Evolutionary conservation across 768 basidiomycete species (phyloP), one percentile per base, ranked within the genome.

Genomic region (Tulasnella sp.): DNA sequence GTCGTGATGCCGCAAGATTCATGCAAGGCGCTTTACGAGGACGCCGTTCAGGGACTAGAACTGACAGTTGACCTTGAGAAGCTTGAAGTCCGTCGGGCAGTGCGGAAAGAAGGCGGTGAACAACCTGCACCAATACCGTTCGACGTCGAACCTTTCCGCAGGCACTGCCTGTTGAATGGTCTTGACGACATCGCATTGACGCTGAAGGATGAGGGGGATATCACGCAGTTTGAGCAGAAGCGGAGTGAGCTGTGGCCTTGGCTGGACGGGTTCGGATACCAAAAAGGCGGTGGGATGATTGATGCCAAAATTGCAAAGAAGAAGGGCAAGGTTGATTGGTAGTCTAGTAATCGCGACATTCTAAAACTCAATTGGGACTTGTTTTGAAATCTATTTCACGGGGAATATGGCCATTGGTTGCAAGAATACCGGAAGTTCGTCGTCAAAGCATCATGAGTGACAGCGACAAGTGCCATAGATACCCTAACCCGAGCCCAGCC

Each of bases 171-270:
- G 70, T 70, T 99, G 72, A 92, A 99, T 67, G 96, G 96, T 30
- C 74, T 98, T 64, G 96, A 99, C 70, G 96, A 97, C 67, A 94
- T 99, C 63, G 92, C 86, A 44, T 75, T 99, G 71, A 99, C 96
- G 45, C 75, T 99, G 75, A 83, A 89, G 70, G 84, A 83, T 69
- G 82, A 76, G 30, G 73, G 73, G 9, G 70, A 76, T n/a, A 96
- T 99, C 63, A 75, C 77, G 61, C 65, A 70, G 44, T 99, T 97
- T 66, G 96, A 99, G 78, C 67, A 78, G 67, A 79, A 78, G 66
- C 73, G 96, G 64, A 85, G 82, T 25, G 74, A 80, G 66, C 69
- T 74, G 60, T 98, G 92, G 92, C 88, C 96, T 4, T 99, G 96
- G 96, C 73, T 97, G 69, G 90, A 99, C 68, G 96, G 94, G 34